phyloP scores from a whole-genome alignment of 306 rosid genomes.

The Macrotyloma uniflorum region DNA sequence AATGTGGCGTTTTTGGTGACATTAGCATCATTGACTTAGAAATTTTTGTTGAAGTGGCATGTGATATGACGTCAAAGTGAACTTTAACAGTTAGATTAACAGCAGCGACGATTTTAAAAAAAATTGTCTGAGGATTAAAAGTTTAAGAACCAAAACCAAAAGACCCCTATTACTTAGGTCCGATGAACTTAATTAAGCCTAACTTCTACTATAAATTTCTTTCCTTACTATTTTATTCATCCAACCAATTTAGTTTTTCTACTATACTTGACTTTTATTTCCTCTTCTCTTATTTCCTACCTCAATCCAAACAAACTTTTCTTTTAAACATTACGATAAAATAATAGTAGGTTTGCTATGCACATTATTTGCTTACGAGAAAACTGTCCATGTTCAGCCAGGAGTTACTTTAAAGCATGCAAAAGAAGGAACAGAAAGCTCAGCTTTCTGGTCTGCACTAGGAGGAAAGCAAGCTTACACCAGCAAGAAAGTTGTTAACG shows the following conservation, averaged over 20 bases:
- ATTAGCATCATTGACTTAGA: too few species aligned
- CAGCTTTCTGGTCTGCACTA: slow-evolving; percentile 86
- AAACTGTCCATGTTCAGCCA: slow-evolving; percentile 64
- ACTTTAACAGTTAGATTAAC: too few species aligned
- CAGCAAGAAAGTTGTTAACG: slow-evolving; percentile 66
- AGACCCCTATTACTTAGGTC: too few species aligned
- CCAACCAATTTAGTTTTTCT: neutral
- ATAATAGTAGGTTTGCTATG: slow-evolving; percentile 8
- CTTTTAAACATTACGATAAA: slow-evolving; percentile 6
- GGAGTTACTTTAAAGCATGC: slow-evolving; percentile 82
- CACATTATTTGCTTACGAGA: slow-evolving; percentile 31
- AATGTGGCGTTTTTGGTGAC: too few species aligned
- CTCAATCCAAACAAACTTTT: neutral
- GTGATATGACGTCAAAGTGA: too few species aligned
- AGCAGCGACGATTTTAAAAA: too few species aligned
- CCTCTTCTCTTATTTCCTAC: neutral
- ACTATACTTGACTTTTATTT: neutral
- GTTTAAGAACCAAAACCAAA: too few species aligned
- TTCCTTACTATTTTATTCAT: neutral
- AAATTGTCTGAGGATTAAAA: too few species aligned
- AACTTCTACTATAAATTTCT: neutral
- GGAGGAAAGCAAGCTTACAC: slow-evolving; percentile 90
- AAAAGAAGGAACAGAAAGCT: slow-evolving; percentile 95
- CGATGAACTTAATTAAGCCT: too few species aligned
- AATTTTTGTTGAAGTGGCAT: too few species aligned